Conservation (phyloP, 169 alveolate species). For the Cryptosporidium parvum region DNA sequence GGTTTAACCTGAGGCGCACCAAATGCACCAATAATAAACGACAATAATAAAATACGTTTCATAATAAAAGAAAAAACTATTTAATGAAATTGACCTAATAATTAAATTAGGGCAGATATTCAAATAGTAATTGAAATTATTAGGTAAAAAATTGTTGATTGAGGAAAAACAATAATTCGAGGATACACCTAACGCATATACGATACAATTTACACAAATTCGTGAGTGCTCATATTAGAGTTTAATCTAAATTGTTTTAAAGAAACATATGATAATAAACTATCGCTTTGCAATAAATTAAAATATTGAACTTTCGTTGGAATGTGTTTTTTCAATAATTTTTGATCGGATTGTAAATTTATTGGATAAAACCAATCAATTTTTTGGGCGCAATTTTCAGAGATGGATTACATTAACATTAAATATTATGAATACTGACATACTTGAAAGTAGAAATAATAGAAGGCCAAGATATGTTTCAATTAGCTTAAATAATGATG, state of each 20-base stretch:
- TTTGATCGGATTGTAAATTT: background rate
- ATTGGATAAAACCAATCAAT: background rate
- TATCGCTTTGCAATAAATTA: background rate
- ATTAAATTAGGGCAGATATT: constrained; percentile 50
- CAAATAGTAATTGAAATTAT: constrained; percentile 20
- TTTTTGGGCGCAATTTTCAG: constrained; percentile 3
- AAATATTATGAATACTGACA: background rate
- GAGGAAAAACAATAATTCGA: constrained; percentile 56
- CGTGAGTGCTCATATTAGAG: constrained; percentile 47
- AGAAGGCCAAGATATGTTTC: background rate
- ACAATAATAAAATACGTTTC: constrained; percentile 36
- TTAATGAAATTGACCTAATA: constrained; percentile 31
- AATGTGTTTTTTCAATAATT: background rate
- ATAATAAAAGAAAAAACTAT: constrained; percentile 17
- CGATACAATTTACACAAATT: constrained; percentile 7
- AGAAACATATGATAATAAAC: background rate
- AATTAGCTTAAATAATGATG: background rate
- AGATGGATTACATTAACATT: background rate
- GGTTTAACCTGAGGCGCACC: constrained; percentile 74
- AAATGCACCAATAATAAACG: constrained; percentile 39
- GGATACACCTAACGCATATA: constrained; percentile 6
- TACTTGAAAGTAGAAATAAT: background rate
- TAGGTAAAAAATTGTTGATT: background rate
- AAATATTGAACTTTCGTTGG: too few relatives aligned
- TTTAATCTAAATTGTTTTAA: background rate